Conservation (phyloP, 2,329 filamentous ascomycete genomes). For the Fusarium sp. region DNA sequence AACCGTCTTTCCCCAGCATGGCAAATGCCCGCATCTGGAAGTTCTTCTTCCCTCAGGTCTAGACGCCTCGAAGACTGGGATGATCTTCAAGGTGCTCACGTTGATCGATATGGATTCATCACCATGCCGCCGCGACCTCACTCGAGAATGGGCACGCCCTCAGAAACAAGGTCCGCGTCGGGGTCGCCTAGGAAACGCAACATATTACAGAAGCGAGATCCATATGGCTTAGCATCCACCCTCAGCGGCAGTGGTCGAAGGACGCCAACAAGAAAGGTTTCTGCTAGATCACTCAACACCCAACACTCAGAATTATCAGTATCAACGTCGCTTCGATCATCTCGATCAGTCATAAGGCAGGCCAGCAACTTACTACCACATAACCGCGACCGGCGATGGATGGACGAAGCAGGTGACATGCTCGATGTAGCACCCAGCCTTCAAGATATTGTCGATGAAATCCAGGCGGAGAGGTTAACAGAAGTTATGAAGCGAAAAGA, state of each 20-base stretch:
- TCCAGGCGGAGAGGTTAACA: slow-evolving; percentile 62
- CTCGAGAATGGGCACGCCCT: slow-evolving; percentile 57
- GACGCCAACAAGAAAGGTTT: slow-evolving; percentile 66
- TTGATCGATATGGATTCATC: slow-evolving; percentile 78
- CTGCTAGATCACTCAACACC: slow-evolving; percentile 69
- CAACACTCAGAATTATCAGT: slow-evolving; percentile 65
- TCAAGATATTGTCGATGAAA: slow-evolving; percentile 67
- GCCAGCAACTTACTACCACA: slow-evolving; percentile 70
- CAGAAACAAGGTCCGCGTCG: slow-evolving; percentile 57
- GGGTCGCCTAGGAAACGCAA: slow-evolving; percentile 60
- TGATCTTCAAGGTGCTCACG: slow-evolving; percentile 69
- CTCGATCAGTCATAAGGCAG: slow-evolving; percentile 66
- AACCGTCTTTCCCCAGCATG: slow-evolving; percentile 50
- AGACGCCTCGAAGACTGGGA: slow-evolving; percentile 75
- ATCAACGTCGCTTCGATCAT: slow-evolving; percentile 62
- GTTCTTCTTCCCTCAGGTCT: slow-evolving; percentile 59
- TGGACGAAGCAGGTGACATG: slow-evolving; percentile 76
- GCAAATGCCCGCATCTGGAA: slow-evolving; percentile 57
- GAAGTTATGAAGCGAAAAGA: slow-evolving; percentile 73
- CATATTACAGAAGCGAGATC: slow-evolving; percentile 56
- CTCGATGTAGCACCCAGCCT: slow-evolving; percentile 69
- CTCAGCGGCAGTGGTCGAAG: slow-evolving; percentile 54
- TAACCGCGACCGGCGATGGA: slow-evolving; percentile 69
- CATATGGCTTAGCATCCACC: slow-evolving; percentile 54
- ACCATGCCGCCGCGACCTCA: slow-evolving; percentile 58